phyloP scores from a whole-genome alignment of 805 yeast genomes.

The Metahyphopichia silvanorum region DNA sequence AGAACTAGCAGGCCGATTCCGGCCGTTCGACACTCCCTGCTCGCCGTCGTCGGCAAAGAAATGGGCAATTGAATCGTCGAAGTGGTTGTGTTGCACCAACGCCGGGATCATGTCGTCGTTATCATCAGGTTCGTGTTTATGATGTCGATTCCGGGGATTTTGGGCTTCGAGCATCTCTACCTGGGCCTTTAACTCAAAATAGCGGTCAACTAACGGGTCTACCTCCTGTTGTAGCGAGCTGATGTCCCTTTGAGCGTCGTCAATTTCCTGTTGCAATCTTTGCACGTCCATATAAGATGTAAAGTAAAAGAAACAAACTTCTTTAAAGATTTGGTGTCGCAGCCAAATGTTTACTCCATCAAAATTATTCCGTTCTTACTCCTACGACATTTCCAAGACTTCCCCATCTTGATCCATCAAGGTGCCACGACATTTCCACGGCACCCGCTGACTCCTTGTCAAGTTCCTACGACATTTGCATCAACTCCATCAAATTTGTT shows the following conservation, averaged over 20 bases:
- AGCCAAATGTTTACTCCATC: not conserved
- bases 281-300: conserved; percentile 1
- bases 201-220: conserved; percentile 8
- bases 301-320: not conserved
- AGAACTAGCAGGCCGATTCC: not conserved
- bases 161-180: conserved; percentile 1
- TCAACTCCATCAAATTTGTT: no score
- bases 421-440: no score
- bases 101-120: conserved; percentile 5
- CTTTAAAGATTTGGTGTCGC: no score
- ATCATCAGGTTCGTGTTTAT: not conserved
- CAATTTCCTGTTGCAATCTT: conserved; percentile 9
- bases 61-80: conserved; percentile 25
- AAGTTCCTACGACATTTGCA: no score
- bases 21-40: not conserved
- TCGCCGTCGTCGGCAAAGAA: conserved; percentile 11
- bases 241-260: conserved; percentile 16
- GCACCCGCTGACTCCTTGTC: no score
- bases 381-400: no score
- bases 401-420: no score
- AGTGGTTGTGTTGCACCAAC: conserved; percentile 22
- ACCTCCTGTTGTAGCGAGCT: conserved; percentile 15
- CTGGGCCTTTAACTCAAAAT: conserved; percentile 5
- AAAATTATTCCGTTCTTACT: not conserved
- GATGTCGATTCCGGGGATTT: conserved; percentile 9